Base-by-base conservation (phyloP, 805 yeast species). In the Priceomyces carsonii region DNA sequence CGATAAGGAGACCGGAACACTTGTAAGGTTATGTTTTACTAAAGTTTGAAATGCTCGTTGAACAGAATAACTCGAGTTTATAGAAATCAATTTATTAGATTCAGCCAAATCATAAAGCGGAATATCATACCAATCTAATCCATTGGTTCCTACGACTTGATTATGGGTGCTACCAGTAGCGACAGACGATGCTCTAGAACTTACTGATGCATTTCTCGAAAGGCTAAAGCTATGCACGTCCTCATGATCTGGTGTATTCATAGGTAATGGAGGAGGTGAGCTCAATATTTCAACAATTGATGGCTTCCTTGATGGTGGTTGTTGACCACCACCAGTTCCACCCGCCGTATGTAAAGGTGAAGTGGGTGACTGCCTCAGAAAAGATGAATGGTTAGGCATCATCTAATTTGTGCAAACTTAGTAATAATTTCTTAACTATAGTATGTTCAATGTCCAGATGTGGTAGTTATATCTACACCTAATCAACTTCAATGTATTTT, bases 31-130 rank as follows among this genome's bases (percentile, higher is more conserved):
- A 58, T 90, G 74, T 20, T 72, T 64, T 19, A 76, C 73, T 51
- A 91, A 70, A 3, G 82, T 80, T 50, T 89, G 88, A 64, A 86
- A 93, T 2, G 98, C 96, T 37, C 79, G 73, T 58, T 91, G 96
- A 15, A 91, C 95, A 3, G 95, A 79, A 22, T 78, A 67, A 5
- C 77, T 62, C 3, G 82, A 78, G 42, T 76, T 75, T 44, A 89
- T 80, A 26, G 80, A 71, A 32, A 90, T 76, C 48, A 93, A 72
- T 56, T 85, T 83, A 45, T 84, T 89, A 28, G 75, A 70, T 59
- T 87, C 95, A 26, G 89, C 82, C 48, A 93, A 71, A 47, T 86
- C 93, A 9, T 74, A 59, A 42, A 93, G 68, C 26, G 73, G 76
- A 15, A 86, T 76, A 42, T 82, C 84, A 50, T 77, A 77, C 95